Percentiles rank a stretch among this genome's conserved stretches.
phyloP scores from a whole-genome alignment of 805 yeast genomes.

The Zygoascus tannicola region DNA sequence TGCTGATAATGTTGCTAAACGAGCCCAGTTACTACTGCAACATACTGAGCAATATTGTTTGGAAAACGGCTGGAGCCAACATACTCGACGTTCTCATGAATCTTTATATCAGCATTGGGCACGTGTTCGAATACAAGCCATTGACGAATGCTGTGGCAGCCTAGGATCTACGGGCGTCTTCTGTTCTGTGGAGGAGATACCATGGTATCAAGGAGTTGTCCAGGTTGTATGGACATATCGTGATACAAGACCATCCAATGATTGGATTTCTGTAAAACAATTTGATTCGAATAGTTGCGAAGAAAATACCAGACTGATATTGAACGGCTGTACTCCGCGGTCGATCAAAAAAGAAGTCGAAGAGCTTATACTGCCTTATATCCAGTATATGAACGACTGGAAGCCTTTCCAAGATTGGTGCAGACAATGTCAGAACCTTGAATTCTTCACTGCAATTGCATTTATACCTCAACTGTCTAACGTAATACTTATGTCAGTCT shows the following conservation, averaged over 20 bases:
- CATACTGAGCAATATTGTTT: conserved; percentile 12
- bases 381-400: conserved; percentile 15
- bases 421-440: conserved; percentile 9
- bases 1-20: conserved; percentile 3
- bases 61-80: conserved; percentile 18
- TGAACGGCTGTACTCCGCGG: conserved; percentile 10
- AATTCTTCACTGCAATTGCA: conserved; percentile 11
- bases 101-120: conserved; percentile 18
- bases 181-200: conserved; percentile 12
- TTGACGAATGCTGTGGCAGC: conserved; percentile 20
- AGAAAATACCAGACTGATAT: conserved; percentile 9
- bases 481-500: conserved; percentile 17
- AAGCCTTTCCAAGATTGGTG: conserved; percentile 16
- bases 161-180: conserved; percentile 10
- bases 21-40: conserved; percentile 10
- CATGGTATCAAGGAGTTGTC: conserved; percentile 26
- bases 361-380: conserved; percentile 24
- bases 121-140: conserved; percentile 21
- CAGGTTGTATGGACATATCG: conserved; percentile 21
- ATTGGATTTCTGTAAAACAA: conserved; percentile 10
- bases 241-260: neutral
- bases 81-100: conserved; percentile 4
- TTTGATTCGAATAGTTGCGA: conserved; percentile 15
- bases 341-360: conserved; percentile 18
- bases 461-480: conserved; percentile 9